Evolutionary conservation across 2,329 filamentous ascomycete species (phyloP).

Genomic region (Microdochium bolleyi): DNA sequence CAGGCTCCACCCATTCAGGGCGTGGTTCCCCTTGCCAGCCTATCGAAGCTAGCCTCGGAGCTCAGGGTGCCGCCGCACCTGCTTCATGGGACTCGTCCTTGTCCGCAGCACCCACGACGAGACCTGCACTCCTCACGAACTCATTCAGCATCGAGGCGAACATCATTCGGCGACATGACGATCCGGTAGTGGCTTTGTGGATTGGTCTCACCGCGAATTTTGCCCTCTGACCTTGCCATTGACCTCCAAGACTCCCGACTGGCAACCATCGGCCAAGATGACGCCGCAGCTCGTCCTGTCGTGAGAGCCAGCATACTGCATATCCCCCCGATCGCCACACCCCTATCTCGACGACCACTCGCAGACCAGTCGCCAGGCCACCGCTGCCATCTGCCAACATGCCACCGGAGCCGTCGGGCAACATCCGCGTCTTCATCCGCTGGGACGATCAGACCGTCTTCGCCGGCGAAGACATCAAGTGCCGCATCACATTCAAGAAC

Average conservation of each 20-base stretch:
- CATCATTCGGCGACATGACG: not conserved
- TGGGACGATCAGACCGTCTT: constrained; percentile 95
- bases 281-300: not conserved
- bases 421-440: constrained; percentile 91
- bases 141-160: not conserved
- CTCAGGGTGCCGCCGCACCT: not conserved
- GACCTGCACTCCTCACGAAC: not conserved
- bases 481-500: constrained; percentile 95
- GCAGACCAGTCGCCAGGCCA: not conserved
- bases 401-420: constrained; percentile 44
- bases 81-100: not conserved
- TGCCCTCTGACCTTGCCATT: not conserved
- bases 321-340: not conserved
- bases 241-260: not conserved
- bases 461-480: constrained; percentile 91
- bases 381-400: constrained; percentile 23
- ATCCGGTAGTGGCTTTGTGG: not conserved
- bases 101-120: not conserved
- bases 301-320: not conserved
- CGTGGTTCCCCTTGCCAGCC: not conserved
- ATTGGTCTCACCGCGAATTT: not conserved
- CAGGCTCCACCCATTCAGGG: not conserved
- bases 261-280: not conserved
- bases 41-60: not conserved
- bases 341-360: not conserved